A percentile compares a stretch with the other conserved stretches of the same genome.
phyloP scores from a whole-genome alignment of 768 basidiomycete genomes.

The Mycena albidolilacea region DNA sequence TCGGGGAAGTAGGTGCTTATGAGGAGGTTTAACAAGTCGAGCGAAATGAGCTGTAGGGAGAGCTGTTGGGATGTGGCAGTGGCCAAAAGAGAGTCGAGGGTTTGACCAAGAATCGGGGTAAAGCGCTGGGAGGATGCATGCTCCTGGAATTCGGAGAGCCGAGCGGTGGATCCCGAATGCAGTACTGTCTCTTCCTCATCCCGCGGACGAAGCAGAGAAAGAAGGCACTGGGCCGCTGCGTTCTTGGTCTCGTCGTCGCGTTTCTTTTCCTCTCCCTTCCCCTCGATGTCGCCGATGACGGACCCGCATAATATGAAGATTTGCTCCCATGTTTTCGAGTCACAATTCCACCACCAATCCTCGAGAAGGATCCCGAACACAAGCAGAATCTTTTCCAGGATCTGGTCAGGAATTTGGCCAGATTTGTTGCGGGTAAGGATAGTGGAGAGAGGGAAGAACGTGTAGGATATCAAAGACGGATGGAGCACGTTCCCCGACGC shows the following conservation, averaged over 20 bases:
- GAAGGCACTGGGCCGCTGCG: slow-evolving; percentile 79
- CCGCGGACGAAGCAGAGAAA: slow-evolving; percentile 72
- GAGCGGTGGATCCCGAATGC: slow-evolving; percentile 45
- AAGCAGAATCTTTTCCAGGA: slow-evolving; percentile 81
- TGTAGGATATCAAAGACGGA: slow-evolving; percentile 81
- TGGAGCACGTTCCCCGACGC: slow-evolving; percentile 58
- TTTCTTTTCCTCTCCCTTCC: slow-evolving; percentile 75
- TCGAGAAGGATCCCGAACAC: slow-evolving; percentile 72
- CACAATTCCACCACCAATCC: slow-evolving; percentile 91
- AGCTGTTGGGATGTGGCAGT: slow-evolving; percentile 70
- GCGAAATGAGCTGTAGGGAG: slow-evolving; percentile 74
- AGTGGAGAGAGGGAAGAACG: slow-evolving; percentile 89
- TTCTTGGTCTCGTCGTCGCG: slow-evolving; percentile 88
- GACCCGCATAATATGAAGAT: slow-evolving; percentile 83
- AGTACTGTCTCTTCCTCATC: slow-evolving; percentile 54
- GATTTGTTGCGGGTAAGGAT: slow-evolving; percentile 85
- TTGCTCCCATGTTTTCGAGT: slow-evolving; percentile 84
- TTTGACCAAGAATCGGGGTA: slow-evolving; percentile 87
- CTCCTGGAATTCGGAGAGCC: slow-evolving; percentile 55
- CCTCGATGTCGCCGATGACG: slow-evolving; percentile 74
- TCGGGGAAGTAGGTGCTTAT: slow-evolving; percentile 73
- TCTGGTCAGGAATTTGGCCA: slow-evolving; percentile 79
- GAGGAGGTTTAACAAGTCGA: slow-evolving; percentile 70
- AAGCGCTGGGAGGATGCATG: slow-evolving; percentile 66
- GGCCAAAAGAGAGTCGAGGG: slow-evolving; percentile 79